Evolutionary conservation across 2,329 filamentous ascomycete genomes (phyloP), one percentile per base, ranked within the genome.

Genomic region (Cryphonectria nitschkei): DNA sequence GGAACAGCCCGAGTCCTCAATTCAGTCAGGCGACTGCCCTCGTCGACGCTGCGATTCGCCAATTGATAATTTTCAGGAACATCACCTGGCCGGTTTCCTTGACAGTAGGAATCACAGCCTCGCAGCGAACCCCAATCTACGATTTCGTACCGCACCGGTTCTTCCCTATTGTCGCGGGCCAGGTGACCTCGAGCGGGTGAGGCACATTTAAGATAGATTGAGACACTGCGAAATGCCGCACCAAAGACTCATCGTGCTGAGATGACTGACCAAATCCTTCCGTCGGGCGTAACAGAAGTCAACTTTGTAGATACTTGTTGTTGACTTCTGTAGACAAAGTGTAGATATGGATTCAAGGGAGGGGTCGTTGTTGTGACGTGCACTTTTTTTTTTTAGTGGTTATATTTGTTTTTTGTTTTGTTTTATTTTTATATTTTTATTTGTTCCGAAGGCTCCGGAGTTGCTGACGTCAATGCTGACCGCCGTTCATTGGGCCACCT

Each of bases 31-130:
- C 66, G 71, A 71, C 66, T 52, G 16, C n/a, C 43, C 4, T 34
- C 26, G 8, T 9, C 13, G 22, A 3, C 19, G 14, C 43, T 54
- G 62, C 67, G 65, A 72, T 72, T 72, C 71, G 68, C 58, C 71
- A 72, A 71, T 71, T 72, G 71, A 68, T 60, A 60, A 64, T 68
- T 68, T 56, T 43, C 61, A 70, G 65, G 54, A 66, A 19, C 66
- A 22, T n/a, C 16, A 34, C 19, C 54, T n/a, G 26, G n/a, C 11
- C 37, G n/a, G 26, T 26, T 22, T 26, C 19, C 11, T 41, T 56
- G 34, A 43, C 46, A n/a, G 4, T 9, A 43, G n/a, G 22, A 29
- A 52, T 34, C 8, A 7, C 6, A 39, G 41, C 26, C n/a, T 43
- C 61, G n/a, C 62, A n/a, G n/a, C 14, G 19, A 37, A 13, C 5